These are phyloP conservation scores for Paraleonurus japonicus DNA, from an alignment of 257 asterid species.

Conservation along the genomic window DNA sequence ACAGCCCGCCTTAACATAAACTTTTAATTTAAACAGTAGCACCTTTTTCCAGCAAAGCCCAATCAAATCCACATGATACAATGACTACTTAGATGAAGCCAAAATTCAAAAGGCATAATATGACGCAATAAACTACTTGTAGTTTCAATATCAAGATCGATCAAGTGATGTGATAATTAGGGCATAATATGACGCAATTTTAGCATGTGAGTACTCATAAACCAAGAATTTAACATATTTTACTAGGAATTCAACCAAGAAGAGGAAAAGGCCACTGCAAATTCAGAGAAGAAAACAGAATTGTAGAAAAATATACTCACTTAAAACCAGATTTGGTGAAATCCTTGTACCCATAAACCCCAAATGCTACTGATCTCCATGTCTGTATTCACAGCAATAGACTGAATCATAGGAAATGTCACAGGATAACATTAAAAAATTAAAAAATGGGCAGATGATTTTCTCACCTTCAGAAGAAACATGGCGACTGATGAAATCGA, in stretches of 20 bases:
- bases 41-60: background rate
- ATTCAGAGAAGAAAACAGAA: background rate
- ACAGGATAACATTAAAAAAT: background rate
- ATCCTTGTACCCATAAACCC: slow-evolving; percentile 70
- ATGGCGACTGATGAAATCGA: slow-evolving; percentile 43
- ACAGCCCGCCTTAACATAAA: background rate
- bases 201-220: background rate
- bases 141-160: background rate
- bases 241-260: background rate
- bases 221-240: background rate
- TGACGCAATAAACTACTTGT: background rate
- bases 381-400: slow-evolving; percentile 41
- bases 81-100: slow-evolving; percentile 6
- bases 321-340: slow-evolving; percentile 72
- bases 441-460: background rate
- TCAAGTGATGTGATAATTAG: background rate
- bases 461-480: slow-evolving; percentile 69
- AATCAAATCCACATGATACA: too few relatives aligned
- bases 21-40: background rate
- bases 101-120: background rate
- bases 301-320: slow-evolving; percentile 41
- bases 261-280: background rate
- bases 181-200: background rate
- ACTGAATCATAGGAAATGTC: slow-evolving; percentile 3
- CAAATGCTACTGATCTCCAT: slow-evolving; percentile 74